Evolutionary conservation across 306 rosid species (phyloP).

Genomic region (Oemleria cerasiformis): DNA sequence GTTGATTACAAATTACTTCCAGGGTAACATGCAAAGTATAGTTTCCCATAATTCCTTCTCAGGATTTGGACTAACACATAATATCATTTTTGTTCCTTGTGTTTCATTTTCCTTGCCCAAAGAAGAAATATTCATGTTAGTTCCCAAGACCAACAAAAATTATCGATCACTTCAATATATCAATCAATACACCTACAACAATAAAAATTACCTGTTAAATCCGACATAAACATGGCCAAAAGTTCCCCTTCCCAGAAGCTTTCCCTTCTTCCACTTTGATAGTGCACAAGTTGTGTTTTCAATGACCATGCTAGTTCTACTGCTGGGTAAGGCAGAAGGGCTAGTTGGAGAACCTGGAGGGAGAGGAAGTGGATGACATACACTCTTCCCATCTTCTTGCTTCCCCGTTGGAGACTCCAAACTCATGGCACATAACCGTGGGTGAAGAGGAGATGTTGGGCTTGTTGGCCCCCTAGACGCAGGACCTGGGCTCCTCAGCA

Average conservation of each 20-base stretch:
- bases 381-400: constrained; percentile 73
- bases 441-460: constrained; percentile 90
- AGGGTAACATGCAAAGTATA: background rate
- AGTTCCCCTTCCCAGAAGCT: constrained; percentile 90
- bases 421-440: constrained; percentile 44
- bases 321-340: constrained; percentile 55
- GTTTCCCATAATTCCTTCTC: too few relatives aligned
- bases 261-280: constrained; percentile 91
- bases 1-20: background rate
- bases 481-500: constrained; percentile 79
- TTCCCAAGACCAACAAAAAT: background rate
- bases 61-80: background rate
- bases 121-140: background rate
- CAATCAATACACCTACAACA: constrained; percentile 3
- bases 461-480: constrained; percentile 82
- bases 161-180: background rate
- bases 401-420: constrained; percentile 72
- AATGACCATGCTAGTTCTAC: constrained; percentile 30
- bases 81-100: background rate
- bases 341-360: constrained; percentile 96
- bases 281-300: constrained; percentile 40
- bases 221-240: constrained; percentile 95
- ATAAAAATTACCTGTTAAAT: constrained; percentile 68
- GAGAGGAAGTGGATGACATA: constrained; percentile 82
- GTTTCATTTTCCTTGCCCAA: background rate